These are phyloP conservation scores for Cymbopogon citratus DNA, from an alignment of 176 grass and related monocot species.

Conservation along the genomic window DNA sequence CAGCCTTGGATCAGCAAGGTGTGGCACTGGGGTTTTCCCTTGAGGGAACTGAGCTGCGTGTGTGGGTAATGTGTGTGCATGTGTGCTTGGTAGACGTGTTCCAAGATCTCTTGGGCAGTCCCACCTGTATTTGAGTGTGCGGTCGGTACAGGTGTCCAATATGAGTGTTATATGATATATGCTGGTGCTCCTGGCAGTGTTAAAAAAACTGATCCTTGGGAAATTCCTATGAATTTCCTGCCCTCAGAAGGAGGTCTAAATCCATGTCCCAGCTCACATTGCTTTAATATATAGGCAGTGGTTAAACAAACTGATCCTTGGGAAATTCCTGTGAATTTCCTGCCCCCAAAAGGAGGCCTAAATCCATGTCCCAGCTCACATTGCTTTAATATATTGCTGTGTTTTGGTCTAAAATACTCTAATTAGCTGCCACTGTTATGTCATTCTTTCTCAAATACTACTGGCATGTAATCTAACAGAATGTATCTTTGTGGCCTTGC, in stretches of 20 bases:
- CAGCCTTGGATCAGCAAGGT: neutral
- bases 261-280: neutral
- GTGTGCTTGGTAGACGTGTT: neutral
- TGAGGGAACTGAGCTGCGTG: neutral
- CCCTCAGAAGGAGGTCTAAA: neutral
- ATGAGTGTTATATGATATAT: neutral
- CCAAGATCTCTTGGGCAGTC: neutral
- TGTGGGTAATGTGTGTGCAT: neutral
- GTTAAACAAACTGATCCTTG: neutral
- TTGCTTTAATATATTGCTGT: constrained; percentile 6
- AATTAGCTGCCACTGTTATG: neutral
- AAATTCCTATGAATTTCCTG: neutral
- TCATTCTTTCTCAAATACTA: neutral
- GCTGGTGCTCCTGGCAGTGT: neutral
- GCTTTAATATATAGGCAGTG: neutral
- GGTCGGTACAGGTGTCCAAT: neutral
- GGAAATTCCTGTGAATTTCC: neutral
- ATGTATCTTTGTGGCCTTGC: constrained; percentile 15
- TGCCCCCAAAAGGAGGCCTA: neutral
- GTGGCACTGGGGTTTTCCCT: neutral
- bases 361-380: neutral
- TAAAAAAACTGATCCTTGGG: neutral
- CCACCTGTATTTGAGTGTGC: neutral
- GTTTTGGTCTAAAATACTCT: constrained; percentile 11
- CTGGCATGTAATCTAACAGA: constrained; percentile 24